Base-by-base conservation (phyloP, 2,329 filamentous ascomycete genomes). In the Penicillium decumbens region DNA sequence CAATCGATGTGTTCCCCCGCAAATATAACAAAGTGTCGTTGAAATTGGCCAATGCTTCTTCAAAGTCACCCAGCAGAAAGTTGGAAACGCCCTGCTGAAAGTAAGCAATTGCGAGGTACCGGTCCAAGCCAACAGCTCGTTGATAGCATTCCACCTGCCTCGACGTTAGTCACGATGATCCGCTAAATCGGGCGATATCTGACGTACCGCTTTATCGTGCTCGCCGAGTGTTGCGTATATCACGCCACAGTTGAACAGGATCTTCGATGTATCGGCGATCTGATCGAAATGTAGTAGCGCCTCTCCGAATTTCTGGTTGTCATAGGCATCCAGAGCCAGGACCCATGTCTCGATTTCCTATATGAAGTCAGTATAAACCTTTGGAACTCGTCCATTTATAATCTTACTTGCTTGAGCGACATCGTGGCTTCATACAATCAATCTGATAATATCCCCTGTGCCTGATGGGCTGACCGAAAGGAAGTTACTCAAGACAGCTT, bases 301-400 rank as follows among this genome's bases (percentile, higher is more conserved):
- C 59, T 92, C 87, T 65, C 97, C 92, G 73, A 95, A 97, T 66
- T 98, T 89, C 74, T 95, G 95, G 75, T 92, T 93, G 75, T 98
- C 93, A 76, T 98, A 98, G 68, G 86, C 85, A 62, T 78, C 84
- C 47, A 98, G 83, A 72, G 93, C 93, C 69, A 85, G 79, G 60
- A 97, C 93, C 93, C 93, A 98, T 43, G 89, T 95, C 76, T 97
- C 92, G 72, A 98, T 98, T 87, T 98, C 93, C 91, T 95, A 57
- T 10, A 13, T 1, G 20, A 12, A 13, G 47, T 58, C 30, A 56
- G 53, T 15, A 30, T 50, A 7, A 35, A 4, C 3, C 10, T 24
- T n/a, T 27, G 9, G 3, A 30, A 23, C 8, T 23, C 20, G 10
- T 24, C 35, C 1, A 18, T n/a, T n/a, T 23, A 8, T 20, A 9